Conservation (phyloP, 257 asterid genomes). For the Datura wrightii region DNA sequence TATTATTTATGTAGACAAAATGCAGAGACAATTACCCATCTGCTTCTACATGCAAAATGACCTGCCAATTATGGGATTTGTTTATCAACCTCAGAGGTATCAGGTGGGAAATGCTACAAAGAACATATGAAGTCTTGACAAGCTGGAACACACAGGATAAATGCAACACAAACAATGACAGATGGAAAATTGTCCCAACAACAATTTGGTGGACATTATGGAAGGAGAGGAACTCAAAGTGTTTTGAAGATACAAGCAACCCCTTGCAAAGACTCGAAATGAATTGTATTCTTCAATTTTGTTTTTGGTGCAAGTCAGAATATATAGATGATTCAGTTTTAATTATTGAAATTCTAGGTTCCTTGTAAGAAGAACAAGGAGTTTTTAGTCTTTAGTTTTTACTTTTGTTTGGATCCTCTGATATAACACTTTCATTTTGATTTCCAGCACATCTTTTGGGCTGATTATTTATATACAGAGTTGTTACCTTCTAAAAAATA, state of each 20-base stretch:
- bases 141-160: background rate
- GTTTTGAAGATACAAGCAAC: background rate
- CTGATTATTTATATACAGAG: background rate
- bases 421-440: background rate
- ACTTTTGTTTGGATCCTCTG: background rate
- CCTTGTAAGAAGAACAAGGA: background rate
- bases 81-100: background rate
- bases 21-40: background rate
- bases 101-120: background rate
- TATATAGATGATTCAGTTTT: background rate
- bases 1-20: background rate
- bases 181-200: background rate
- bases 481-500: background rate
- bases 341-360: background rate
- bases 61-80: background rate
- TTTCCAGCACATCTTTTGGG: background rate
- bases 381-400: background rate
- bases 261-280: background rate
- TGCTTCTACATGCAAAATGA: background rate
- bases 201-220: conserved; percentile 6
- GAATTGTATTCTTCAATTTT: background rate
- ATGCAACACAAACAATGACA: background rate
- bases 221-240: background rate
- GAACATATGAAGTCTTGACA: background rate
- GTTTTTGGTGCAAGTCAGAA: background rate